Evolutionary conservation across 1,284 basidiomycete species (phyloP).

Genomic region (Sanguinoderma infundibulare): DNA sequence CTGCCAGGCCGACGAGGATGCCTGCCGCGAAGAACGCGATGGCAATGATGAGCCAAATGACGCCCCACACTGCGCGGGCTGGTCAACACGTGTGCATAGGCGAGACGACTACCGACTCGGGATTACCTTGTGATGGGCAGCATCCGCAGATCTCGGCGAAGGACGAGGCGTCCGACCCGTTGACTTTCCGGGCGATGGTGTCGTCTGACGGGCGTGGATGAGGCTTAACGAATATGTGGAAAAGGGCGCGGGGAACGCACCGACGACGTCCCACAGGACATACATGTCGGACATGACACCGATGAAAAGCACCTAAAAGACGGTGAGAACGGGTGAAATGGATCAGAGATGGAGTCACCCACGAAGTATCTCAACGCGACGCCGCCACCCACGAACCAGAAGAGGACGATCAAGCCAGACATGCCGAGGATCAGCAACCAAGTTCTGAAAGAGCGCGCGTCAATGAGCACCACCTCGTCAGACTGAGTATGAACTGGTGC

Average conservation of each 20-base stretch:
- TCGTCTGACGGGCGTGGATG: slow-evolving; percentile 60
- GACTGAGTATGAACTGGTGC: neutral
- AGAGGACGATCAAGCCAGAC: slow-evolving; percentile 74
- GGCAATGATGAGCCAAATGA: slow-evolving; percentile 88
- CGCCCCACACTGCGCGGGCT: slow-evolving; percentile 73
- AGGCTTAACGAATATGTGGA: neutral
- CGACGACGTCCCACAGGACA: slow-evolving; percentile 85
- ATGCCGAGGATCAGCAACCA: slow-evolving; percentile 79
- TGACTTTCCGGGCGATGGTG: slow-evolving; percentile 89
- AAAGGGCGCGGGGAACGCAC: slow-evolving; percentile 33
- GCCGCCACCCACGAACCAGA: slow-evolving; percentile 84
- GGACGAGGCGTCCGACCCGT: slow-evolving; percentile 89
- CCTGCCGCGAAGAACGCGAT: slow-evolving; percentile 84
- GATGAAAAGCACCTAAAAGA: slow-evolving; percentile 80
- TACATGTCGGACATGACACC: slow-evolving; percentile 96
- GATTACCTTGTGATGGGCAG: slow-evolving; percentile 68
- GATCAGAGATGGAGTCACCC: slow-evolving; percentile 30
- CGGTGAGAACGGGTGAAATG: slow-evolving; percentile 9
- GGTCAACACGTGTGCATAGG: slow-evolving; percentile 5
- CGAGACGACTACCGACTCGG: neutral
- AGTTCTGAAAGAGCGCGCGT: slow-evolving; percentile 46
- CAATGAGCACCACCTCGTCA: neutral
- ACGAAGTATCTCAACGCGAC: slow-evolving; percentile 77
- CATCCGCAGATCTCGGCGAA: slow-evolving; percentile 90
- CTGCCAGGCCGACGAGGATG: slow-evolving; percentile 83